A percentile compares a stretch with the other conserved stretches of the same genome.
phyloP scores from a whole-genome alignment of 2,329 filamentous ascomycete species.

The Fusarium secorum region DNA sequence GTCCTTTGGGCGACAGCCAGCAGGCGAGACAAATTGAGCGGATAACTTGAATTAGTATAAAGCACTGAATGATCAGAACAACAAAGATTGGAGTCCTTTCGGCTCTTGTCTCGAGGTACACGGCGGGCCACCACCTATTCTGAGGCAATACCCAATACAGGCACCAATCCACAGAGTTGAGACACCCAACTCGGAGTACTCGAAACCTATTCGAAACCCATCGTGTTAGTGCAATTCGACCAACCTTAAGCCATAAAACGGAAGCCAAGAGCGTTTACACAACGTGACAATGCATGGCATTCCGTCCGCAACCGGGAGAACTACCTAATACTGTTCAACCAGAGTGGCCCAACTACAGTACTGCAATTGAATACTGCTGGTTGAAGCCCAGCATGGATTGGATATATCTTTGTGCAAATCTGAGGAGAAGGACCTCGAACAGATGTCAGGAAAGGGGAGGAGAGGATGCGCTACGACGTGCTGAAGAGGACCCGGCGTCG shows the following conservation, averaged over 20 bases:
- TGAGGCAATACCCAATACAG: slow-evolving; percentile 10
- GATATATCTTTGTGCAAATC: slow-evolving; percentile 10
- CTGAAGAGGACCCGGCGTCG: slow-evolving; percentile 12
- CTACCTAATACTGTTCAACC: slow-evolving; percentile 10
- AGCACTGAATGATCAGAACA: background rate
- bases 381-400: slow-evolving; percentile 2
- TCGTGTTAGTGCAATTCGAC: slow-evolving; percentile 19
- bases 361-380: slow-evolving; percentile 7
- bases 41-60: slow-evolving; percentile 11
- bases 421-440: slow-evolving; percentile 24
- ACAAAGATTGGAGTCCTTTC: background rate
- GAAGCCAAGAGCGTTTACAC: slow-evolving; percentile 12
- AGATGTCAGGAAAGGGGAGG: slow-evolving; percentile 24
- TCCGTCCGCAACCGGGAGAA: background rate
- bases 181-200: slow-evolving; percentile 9
- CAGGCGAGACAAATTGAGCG: background rate
- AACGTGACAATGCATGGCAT: background rate
- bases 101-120: background rate
- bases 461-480: slow-evolving; percentile 23
- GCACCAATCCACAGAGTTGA: slow-evolving; percentile 1
- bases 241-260: slow-evolving; percentile 2
- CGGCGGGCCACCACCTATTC: background rate
- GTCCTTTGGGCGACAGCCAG: slow-evolving; percentile 3
- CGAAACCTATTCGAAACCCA: slow-evolving; percentile 29
- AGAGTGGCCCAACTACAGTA: background rate